Base-by-base conservation (phyloP, 2,329 filamentous ascomycete genomes). In the Geosmithia putterillii region DNA sequence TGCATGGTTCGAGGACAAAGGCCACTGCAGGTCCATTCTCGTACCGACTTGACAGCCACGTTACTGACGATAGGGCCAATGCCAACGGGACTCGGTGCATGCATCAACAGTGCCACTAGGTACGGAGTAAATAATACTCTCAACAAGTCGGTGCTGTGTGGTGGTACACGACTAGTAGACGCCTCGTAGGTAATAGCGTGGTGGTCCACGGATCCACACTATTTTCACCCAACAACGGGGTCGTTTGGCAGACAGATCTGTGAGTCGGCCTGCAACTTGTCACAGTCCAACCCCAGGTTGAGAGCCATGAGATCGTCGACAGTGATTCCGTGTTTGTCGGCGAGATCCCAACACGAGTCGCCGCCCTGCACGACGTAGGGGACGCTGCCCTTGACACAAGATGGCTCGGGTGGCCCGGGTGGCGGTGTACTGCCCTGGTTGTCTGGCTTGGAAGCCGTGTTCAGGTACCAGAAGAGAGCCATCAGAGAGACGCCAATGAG, bases 261-360 rank as follows among this genome's bases (percentile, higher is more conserved):
- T 21, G 57, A 53, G 14, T 70, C 70, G 22, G 67, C 47, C 23
- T 37, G 42, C 45, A 78, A 51, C 36, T 51, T 56, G 20, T 70
- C 64, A 51, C 74, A 78, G 44, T 72, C 57, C 10, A 77, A 50
- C 1, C 57, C 61, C 18, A 55, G 41, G 45, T 78, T 77, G 34
- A 63, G 51, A 20, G 52, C 54, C 46, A 69, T n/a, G 23, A 78
- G 51, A 18, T 64, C 63, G 14, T 71, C 66, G 19, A 76, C 58
- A 37, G 55, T 58, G 44, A 70, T 46, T n/a, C 59, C 59, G 45
- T 60, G 54, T 25, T 49, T 53, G 45, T 74, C 51, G 1, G 66
- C 69, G 52, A 78, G 65, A 6, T 54, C 64, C 71, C 70, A 76
- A 54, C 73, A 76, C 7, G 69, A 73, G 47, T 77, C 70, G 5